Base-by-base conservation (phyloP, 805 yeast species). In the Metschnikowia anglica region DNA sequence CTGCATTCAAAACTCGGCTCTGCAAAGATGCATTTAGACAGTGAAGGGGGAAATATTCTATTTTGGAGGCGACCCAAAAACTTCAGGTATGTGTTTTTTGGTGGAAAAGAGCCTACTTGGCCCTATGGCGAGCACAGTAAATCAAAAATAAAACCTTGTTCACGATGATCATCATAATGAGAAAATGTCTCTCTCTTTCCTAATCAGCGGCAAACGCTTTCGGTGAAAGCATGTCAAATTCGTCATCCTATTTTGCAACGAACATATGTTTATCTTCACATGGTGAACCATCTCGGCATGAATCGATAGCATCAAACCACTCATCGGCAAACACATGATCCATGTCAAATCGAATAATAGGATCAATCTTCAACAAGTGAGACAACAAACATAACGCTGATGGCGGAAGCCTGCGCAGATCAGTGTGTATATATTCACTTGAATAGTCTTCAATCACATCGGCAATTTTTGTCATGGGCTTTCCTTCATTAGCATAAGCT, bases 401-500 rank as follows among this genome's bases (percentile, higher is more conserved):
- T 7, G 18, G 10, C 5, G 25, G 19, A 13, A 5, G 19, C 3
- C 34, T 13, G 20, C 8, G 34, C 13, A 8, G n/a, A 18, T 31
- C 34, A 18, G 8, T 18, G 17, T 18, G n/a, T 12, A 7, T 31
- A 9, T 8, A 18, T 5, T 19, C 13, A 4, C 19, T 17, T 31
- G n/a, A n/a, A n/a, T 31, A 13, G n/a, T 4, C n/a, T 12, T 17
- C n/a, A 4, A 11, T 11, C 4, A 13, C 34, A 17, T 12, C 15
- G n/a, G 8, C 18, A n/a, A 19, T 21, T 8, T n/a, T 17, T 11
- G 36, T 7, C 18, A 26, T 6, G 6, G 10, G 21, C 25, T 21
- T 24, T 28, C 20, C 6, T 31, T 15, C 26, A 23, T n/a, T 29
- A 34, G 15, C 9, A 20, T 4, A 51, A 27, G 41, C 42, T 9